Percentiles rank a stretch among this genome's conserved stretches.
Evolutionary conservation across 2,329 filamentous ascomycete genomes (phyloP).

Genomic region (Aspergillus sclerotialis): DNA sequence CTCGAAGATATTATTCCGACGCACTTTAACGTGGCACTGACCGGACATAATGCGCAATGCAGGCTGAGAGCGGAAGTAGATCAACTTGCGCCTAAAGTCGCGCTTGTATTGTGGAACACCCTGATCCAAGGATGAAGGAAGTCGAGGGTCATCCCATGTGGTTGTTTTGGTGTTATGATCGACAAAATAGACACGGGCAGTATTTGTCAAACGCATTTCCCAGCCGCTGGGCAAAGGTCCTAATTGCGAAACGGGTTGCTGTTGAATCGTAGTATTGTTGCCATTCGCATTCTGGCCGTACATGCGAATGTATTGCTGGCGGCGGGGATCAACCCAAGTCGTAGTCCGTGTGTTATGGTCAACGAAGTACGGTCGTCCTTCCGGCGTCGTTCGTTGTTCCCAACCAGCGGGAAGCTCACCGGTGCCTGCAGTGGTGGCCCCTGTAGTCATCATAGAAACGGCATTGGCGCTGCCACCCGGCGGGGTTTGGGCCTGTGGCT

Average conservation of each 20-base stretch:
- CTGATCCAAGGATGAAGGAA: conserved; percentile 93
- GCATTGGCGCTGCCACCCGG: conserved; percentile 46
- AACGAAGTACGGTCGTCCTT: conserved; percentile 93
- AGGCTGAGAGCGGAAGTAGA: conserved; percentile 98
- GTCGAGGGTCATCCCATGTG: conserved; percentile 93
- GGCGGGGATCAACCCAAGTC: conserved; percentile 94
- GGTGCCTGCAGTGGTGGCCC: conserved; percentile 86
- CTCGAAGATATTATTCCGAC: conserved; percentile 94
- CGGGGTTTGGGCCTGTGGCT: conserved; percentile 36
- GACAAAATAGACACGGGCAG: conserved; percentile 95
- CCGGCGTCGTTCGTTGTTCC: conserved; percentile 93
- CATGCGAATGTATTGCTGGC: conserved; percentile 98
- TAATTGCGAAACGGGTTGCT: conserved; percentile 94
- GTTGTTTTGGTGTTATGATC: conserved; percentile 99
- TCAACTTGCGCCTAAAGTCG: conserved; percentile 94
- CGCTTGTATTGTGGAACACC: conserved; percentile 99
- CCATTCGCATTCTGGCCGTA: conserved; percentile 76
- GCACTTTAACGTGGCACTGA: conserved; percentile 96
- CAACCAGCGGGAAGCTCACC: conserved; percentile 92
- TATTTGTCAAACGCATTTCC: conserved; percentile 99
- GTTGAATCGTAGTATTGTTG: conserved; percentile 80
- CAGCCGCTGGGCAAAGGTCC: conserved; percentile 93
- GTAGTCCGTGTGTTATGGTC: conserved; percentile 98
- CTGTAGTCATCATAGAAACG: conserved; percentile 87
- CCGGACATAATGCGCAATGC: conserved; percentile 91